Base-by-base conservation (phyloP, 768 basidiomycete species). In the Lactarius hatsudake region DNA sequence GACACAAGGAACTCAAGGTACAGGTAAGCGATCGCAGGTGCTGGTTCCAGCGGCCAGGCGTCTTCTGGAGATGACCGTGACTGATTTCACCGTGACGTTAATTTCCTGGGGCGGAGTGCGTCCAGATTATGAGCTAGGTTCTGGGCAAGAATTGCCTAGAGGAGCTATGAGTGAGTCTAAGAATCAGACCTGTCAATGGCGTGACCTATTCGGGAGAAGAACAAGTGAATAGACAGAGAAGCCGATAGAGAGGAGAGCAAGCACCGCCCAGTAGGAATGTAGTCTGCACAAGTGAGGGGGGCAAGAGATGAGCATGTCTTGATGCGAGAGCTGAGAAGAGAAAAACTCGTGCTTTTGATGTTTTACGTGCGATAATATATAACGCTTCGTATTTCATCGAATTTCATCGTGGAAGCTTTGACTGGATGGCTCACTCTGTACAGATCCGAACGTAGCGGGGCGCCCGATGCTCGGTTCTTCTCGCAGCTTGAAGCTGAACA, bases 81-180 rank as follows among this genome's bases (percentile, higher is more conserved):
- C 38, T 36, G 62, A n/a, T 63, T 36, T 51, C n/a, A 57, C 45
- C 12, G 48, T 45, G 66, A 68, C n/a, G 48, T 67, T 59, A 55
- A 55, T 55, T n/a, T 38, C n/a, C 42, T 28, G 5, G 36, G 30
- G 23, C 42, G 58, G 36, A 43, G 53, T 34, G 42, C n/a, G 23
- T 63, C 51, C 26, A 38, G 61, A 48, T 32, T 53, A 38, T 26
- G 28, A 20, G 30, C 51, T 56, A 56, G 58, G 12, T 45, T 43
- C 63, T 48, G 53, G 63, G 10, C 54, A 40, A 56, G 59, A 64
- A 55, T 20, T 45, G 23, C 63, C 59, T 20, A 56, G 59, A 59
- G 42, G 23, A 59, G 67, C 32, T 18, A 64, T 53, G 42, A 10
- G 7, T 36, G 48, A 40, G 7, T 15, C 26, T 9, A 43, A 23